Conservation (phyloP, 768 basidiomycete species). For the Podaxis sp. region DNA sequence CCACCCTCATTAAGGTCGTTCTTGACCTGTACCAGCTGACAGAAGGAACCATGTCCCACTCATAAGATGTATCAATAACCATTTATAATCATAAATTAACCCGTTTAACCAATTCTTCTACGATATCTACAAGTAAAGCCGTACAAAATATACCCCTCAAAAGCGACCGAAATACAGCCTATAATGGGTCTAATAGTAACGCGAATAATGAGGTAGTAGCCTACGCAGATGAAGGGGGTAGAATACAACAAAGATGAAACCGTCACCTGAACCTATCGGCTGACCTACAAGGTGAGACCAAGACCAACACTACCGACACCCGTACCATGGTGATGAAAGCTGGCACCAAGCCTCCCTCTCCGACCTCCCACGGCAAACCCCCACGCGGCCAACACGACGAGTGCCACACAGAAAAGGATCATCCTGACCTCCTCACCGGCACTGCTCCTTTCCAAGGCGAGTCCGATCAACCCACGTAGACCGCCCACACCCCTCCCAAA, state of each 20-base stretch:
- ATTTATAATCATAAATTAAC: not conserved
- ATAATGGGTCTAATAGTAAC: not conserved
- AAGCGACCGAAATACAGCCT: not conserved
- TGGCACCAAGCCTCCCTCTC: not conserved
- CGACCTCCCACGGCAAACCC: slow-evolving; percentile 31
- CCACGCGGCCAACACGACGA: slow-evolving; percentile 48
- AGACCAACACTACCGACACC: not conserved
- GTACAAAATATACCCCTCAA: not conserved
- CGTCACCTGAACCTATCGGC: not conserved
- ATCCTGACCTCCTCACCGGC: slow-evolving; percentile 70
- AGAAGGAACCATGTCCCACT: too few relatives aligned
- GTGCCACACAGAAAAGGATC: slow-evolving; percentile 46
- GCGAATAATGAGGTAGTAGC: not conserved
- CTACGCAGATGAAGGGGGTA: not conserved
- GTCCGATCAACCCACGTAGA: slow-evolving; percentile 33
- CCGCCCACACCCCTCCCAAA: slow-evolving; percentile 38
- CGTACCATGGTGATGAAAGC: not conserved
- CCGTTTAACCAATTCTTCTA: not conserved
- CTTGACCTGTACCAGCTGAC: not conserved
- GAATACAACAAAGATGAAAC: not conserved
- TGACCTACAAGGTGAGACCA: not conserved
- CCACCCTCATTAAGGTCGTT: not conserved
- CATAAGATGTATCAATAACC: not conserved
- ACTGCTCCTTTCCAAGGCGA: slow-evolving; percentile 52
- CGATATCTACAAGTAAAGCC: not conserved